Percentiles rank a stretch among this genome's conserved stretches.
Conservation (phyloP, 225 moss, liverwort and hornwort genomes). For the Asterella californica region DNA sequence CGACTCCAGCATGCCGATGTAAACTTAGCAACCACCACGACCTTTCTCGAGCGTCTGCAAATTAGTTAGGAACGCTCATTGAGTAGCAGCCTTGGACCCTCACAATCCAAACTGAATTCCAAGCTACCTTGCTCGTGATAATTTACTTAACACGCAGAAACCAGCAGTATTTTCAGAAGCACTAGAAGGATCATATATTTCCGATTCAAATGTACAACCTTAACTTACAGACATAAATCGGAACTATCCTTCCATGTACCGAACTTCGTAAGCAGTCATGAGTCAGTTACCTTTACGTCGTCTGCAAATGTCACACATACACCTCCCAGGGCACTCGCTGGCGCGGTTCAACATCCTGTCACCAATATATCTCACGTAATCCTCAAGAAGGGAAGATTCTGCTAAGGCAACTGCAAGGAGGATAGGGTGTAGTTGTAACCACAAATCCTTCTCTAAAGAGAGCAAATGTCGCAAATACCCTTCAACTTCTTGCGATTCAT, state of each 20-base stretch:
- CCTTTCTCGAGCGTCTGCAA: slow-evolving; percentile 27
- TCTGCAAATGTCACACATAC: slow-evolving; percentile 19
- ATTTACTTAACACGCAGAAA: too few species aligned
- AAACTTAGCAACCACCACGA: slow-evolving; percentile 27
- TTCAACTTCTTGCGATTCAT: slow-evolving; percentile 20
- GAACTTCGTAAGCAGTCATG: not conserved
- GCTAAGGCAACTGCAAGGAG: slow-evolving; percentile 30
- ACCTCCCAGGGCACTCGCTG: slow-evolving; percentile 11
- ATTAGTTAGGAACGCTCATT: not conserved
- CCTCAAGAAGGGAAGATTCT: slow-evolving; percentile 20
- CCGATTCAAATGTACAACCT: not conserved
- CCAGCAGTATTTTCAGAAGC: not conserved
- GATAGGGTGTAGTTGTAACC: slow-evolving; percentile 26
- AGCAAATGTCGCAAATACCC: slow-evolving; percentile 19
- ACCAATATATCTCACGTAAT: slow-evolving; percentile 9
- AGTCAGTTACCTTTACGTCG: slow-evolving; percentile 14
- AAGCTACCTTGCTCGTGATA: not conserved
- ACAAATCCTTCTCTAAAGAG: slow-evolving; percentile 7
- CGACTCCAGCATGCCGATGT: not conserved
- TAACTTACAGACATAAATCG: too few species aligned
- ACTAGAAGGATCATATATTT: not conserved
- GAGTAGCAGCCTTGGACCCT: not conserved
- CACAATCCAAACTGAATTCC: not conserved
- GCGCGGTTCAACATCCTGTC: slow-evolving; percentile 2
- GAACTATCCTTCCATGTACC: not conserved